Evolutionary conservation across 2,329 filamentous ascomycete species (phyloP).

Genomic region (Botrytis paeoniae): DNA sequence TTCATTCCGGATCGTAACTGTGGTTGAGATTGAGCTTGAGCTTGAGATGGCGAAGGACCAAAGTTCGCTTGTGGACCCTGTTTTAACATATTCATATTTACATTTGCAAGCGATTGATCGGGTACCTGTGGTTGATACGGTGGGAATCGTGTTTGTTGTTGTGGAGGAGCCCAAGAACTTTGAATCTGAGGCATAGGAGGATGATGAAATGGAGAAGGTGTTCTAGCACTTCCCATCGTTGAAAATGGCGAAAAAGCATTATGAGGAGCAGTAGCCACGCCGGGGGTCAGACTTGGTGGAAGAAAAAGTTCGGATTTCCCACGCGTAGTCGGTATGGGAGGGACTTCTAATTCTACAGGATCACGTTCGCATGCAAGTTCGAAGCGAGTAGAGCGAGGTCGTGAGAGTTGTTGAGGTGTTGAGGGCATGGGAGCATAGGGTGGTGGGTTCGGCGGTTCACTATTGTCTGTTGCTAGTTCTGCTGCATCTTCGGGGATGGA

Average conservation of each 20-base stretch:
- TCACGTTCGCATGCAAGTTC: slow-evolving; percentile 3
- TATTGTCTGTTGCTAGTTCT: slow-evolving; percentile 10
- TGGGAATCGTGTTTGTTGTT: background rate
- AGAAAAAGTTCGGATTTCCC: background rate
- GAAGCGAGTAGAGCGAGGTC: slow-evolving; percentile 10
- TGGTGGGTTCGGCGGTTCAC: background rate
- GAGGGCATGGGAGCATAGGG: background rate
- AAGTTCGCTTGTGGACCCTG: background rate
- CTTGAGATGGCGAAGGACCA: background rate
- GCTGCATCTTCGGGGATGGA: background rate
- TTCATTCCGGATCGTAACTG: background rate
- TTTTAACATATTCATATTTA: background rate
- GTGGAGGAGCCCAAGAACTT: background rate
- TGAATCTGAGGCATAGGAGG: background rate
- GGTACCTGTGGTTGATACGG: background rate
- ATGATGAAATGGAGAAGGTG: background rate
- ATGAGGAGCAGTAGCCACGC: background rate
- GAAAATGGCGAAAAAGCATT: background rate
- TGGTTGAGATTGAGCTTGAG: background rate
- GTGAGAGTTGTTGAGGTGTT: background rate
- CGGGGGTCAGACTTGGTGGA: background rate
- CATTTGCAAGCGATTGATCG: background rate
- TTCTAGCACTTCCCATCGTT: background rate
- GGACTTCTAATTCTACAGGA: slow-evolving; percentile 9
- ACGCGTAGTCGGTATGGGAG: background rate